Percentiles rank a stretch among this genome's conserved stretches.
Evolutionary conservation across 1,139 yeast species (phyloP).

Genomic region (Blastobotrys malaysiensis): DNA sequence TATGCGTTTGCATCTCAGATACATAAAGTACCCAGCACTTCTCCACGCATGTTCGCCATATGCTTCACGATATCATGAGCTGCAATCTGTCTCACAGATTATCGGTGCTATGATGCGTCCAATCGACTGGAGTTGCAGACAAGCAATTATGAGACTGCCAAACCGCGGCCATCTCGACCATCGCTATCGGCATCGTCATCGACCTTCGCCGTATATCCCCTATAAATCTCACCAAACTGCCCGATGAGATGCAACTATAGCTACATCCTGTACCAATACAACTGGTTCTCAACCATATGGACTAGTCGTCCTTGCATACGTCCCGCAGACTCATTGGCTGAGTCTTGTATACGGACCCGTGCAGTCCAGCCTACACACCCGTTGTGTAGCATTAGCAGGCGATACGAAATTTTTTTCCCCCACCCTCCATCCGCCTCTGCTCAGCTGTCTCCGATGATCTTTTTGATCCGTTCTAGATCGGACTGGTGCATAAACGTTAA

Average conservation of each 20-base stretch:
- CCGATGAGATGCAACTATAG: no score
- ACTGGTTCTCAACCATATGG: background rate
- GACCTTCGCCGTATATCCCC: no score
- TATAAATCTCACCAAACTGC: no score
- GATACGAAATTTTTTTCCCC: background rate
- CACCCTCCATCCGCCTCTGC: background rate
- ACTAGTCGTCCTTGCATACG: background rate
- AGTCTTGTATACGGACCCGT: background rate
- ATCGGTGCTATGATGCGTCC: background rate
- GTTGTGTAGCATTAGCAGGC: background rate
- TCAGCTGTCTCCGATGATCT: background rate
- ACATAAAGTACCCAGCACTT: no score
- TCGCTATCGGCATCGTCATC: no score
- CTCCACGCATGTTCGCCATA: background rate
- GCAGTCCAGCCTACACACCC: background rate
- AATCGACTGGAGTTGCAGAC: background rate
- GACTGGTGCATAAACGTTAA: background rate
- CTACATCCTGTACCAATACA: no score
- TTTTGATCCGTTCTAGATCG: background rate
- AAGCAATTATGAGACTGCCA: background rate
- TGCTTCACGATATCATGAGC: background rate
- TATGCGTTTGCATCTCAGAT: background rate
- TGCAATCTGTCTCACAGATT: background rate
- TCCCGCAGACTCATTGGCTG: background rate
- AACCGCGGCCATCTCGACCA: background rate